These are phyloP conservation scores for Spizellomyces punctatus DNA, from an alignment of 192 early-diverging fungal genomes.

Conservation along the genomic window DNA sequence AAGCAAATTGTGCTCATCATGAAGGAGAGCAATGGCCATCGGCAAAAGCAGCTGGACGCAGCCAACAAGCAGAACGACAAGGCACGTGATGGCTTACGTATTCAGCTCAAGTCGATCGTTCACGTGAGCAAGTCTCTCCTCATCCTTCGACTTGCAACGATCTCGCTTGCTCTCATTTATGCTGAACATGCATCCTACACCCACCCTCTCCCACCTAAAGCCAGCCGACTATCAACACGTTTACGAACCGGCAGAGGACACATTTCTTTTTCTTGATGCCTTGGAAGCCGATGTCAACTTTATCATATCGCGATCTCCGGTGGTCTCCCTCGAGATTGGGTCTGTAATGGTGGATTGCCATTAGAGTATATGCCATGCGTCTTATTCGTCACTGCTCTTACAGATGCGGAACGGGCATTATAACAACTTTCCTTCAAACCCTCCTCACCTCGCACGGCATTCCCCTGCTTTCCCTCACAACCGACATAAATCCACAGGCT, in stretches of 20 bases:
- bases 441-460: conserved; percentile 37
- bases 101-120: too few relatives aligned
- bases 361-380: conserved; percentile 1
- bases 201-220: conserved; percentile 73
- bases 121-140: too few relatives aligned
- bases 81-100: too few relatives aligned
- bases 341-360: conserved; percentile 20
- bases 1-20: too few relatives aligned
- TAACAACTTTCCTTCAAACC: conserved; percentile 77
- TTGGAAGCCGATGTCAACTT: conserved; percentile 74
- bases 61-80: too few relatives aligned
- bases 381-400: background rate
- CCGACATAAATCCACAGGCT: conserved; percentile 85
- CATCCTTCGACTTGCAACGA: too few relatives aligned
- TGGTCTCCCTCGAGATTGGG: conserved; percentile 87
- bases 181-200: conserved; percentile 62
- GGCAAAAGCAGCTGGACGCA: too few relatives aligned
- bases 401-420: conserved; percentile 83
- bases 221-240: conserved; percentile 60
- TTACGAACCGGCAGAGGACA: conserved; percentile 95
- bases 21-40: too few relatives aligned
- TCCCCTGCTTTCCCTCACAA: conserved; percentile 54
- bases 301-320: conserved; percentile 58
- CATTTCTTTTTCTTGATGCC: conserved; percentile 89
- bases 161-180: background rate